Evolutionary conservation across 306 rosid species (phyloP).

Genomic region (Mimosa pudica): DNA sequence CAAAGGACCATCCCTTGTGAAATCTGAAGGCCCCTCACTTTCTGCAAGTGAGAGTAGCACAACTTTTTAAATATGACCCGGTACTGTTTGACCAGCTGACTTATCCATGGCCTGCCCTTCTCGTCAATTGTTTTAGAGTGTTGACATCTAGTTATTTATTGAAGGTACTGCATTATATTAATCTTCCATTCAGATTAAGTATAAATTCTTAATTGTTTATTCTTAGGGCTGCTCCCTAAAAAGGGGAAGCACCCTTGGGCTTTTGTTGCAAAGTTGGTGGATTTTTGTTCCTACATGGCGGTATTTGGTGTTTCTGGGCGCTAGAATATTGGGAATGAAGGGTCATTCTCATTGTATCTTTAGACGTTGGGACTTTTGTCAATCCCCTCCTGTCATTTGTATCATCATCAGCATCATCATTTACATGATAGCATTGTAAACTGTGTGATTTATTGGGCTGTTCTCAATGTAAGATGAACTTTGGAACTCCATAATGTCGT

Average conservation of each 20-base stretch:
- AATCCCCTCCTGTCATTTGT: conserved; percentile 43
- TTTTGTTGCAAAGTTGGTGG: conserved; percentile 42
- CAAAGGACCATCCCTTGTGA: conserved; percentile 66
- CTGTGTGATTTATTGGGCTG: conserved; percentile 45
- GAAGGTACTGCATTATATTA: conserved; percentile 51
- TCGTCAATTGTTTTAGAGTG: conserved; percentile 66
- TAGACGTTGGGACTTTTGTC: conserved; percentile 42
- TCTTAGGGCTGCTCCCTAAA: conserved; percentile 63
- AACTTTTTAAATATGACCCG: conserved; percentile 69
- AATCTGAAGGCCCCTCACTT: conserved; percentile 79
- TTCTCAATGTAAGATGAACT: conserved; percentile 41
- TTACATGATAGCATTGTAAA: conserved; percentile 49
- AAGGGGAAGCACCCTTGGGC: conserved; percentile 51
- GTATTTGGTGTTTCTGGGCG: conserved; percentile 52
- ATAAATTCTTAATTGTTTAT: conserved; percentile 61
- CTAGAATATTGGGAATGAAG: conserved; percentile 55
- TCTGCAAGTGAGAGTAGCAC: conserved; percentile 94
- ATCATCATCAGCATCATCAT: conserved; percentile 34
- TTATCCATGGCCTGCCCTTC: conserved; percentile 46
- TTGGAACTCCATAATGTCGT: conserved; percentile 15
- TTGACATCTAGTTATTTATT: conserved; percentile 64
- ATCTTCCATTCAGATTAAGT: conserved; percentile 48
- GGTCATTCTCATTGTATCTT: conserved; percentile 56
- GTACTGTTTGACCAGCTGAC: conserved; percentile 72
- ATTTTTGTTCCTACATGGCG: conserved; percentile 42